Conservation (phyloP, 2,329 filamentous ascomycete species). For the Phaeosphaeriaceae sp. region DNA sequence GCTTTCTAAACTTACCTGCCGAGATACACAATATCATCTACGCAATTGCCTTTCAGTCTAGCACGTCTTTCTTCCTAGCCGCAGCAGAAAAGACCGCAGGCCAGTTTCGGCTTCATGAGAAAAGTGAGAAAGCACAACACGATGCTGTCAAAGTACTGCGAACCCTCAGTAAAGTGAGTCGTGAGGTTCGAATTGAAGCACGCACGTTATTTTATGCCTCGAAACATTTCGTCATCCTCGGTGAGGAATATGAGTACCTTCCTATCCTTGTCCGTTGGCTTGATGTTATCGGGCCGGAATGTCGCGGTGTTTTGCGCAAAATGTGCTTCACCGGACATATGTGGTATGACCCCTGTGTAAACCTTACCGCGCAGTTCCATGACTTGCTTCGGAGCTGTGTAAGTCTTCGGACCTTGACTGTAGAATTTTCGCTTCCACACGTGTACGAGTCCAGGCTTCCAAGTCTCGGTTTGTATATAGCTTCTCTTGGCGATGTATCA, state of each 20-base stretch:
- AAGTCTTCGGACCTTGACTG: neutral
- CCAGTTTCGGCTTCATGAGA: slow-evolving; percentile 26
- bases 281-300: slow-evolving; percentile 1
- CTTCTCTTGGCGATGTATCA: neutral
- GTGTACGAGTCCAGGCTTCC: neutral
- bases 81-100: neutral
- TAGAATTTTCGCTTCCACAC: slow-evolving; percentile 3
- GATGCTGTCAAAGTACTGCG: neutral
- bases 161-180: neutral
- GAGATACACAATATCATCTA: slow-evolving; percentile 1
- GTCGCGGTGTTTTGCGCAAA: slow-evolving; percentile 1
- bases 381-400: neutral
- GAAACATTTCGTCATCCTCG: slow-evolving; percentile 1
- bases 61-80: neutral
- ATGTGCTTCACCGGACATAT: slow-evolving; percentile 5
- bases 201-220: slow-evolving; percentile 7
- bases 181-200: neutral
- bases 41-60: neutral
- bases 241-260: slow-evolving; percentile 6
- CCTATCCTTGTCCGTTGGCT: slow-evolving; percentile 8
- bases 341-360: slow-evolving; percentile 1
- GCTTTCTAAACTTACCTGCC: neutral
- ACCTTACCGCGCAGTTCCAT: neutral
- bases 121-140: neutral
- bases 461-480: slow-evolving; percentile 1